Conservation (phyloP, 768 basidiomycete species). For the Leucocoprinus sp. region DNA sequence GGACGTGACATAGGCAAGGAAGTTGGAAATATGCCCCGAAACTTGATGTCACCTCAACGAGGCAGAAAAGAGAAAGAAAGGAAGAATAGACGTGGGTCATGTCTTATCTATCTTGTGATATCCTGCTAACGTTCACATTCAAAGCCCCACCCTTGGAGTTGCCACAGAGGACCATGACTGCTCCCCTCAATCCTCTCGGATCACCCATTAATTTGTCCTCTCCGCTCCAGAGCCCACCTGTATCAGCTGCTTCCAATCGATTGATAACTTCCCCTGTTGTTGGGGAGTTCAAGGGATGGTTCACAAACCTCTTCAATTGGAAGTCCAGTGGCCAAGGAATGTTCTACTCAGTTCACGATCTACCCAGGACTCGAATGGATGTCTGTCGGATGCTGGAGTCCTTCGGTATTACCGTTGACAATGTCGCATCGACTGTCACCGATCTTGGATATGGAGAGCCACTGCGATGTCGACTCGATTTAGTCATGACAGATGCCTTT, state of each 20-base stretch:
- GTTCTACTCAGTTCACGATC: conserved; percentile 49
- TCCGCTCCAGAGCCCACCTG: conserved; percentile 15
- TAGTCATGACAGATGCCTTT: conserved; percentile 28
- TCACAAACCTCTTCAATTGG: conserved; percentile 93
- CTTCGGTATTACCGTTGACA: conserved; percentile 50
- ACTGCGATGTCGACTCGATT: conserved; percentile 47
- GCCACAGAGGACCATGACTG: conserved; percentile 27
- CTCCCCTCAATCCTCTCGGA: conserved; percentile 39
- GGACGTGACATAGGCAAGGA: conserved; percentile 46
- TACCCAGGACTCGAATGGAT: conserved; percentile 56
- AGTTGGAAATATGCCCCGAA: conserved; percentile 22
- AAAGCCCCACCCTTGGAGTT: conserved; percentile 54
- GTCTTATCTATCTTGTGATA: too few relatives aligned
- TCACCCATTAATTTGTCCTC: conserved; percentile 28
- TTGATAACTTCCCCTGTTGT: conserved; percentile 61
- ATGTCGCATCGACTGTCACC: conserved; percentile 20
- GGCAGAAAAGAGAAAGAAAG: conserved; percentile 43
- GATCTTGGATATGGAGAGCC: conserved; percentile 19
- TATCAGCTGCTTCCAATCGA: conserved; percentile 16
- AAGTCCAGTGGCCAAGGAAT: conserved; percentile 49
- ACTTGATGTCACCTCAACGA: conserved; percentile 18
- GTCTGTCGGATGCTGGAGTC: conserved; percentile 54
- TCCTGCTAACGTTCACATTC: not conserved
- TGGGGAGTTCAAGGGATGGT: conserved; percentile 87
- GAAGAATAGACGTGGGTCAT: conserved; percentile 47